Evolutionary conservation across 805 yeast genomes (phyloP), one percentile per base, ranked within the genome.

Genomic region (Sugiyamaella marilandica): DNA sequence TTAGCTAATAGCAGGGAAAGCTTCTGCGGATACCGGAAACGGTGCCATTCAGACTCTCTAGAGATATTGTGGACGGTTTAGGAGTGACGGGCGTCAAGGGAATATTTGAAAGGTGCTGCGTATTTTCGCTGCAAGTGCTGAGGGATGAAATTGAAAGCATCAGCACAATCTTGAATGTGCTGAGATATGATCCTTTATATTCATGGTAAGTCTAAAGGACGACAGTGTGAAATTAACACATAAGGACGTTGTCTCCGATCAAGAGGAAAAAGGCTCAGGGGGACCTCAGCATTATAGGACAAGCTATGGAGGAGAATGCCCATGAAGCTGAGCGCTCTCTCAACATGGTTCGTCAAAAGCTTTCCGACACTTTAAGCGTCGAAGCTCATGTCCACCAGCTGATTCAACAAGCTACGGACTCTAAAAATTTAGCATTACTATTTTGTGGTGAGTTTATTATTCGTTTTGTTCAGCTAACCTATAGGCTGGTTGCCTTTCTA

Each of bases 31-130:
- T 92, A 8, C 99, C 99, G 0, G 99, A 94, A 63, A 77, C 86
- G 0, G 96, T 95, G 5, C 99, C 99, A 3, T 95, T 94, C 65
- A 71, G 99, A 56, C 71, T 95, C 34, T 88, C 98, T 0, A 73
- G 95, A 53, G 97, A 95, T 65, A 75, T 94, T 50, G 84, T 90
- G 3, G 98, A 94, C 71, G 99, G 95, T 0, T 79, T 95, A 73
- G 99, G 99, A 0, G 75, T 86, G 5, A 79, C 86, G n/a, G 96
- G 96, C 0, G 80, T 80, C 0, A 80, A 82, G 50, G 99, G 99
- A 0, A 71, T 83, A 1, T 94, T 89, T 64, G 75, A 79, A 49
- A 76, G 79, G 55, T 80, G 85, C 36, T 84, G 95, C 59, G 95
- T 87, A 62, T 80, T 81, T 53, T 86, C 87, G 0, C 79, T 87